phyloP scores from a whole-genome alignment of 2,329 filamentous ascomycete genomes.

The Pochonia chlamydosporia region DNA sequence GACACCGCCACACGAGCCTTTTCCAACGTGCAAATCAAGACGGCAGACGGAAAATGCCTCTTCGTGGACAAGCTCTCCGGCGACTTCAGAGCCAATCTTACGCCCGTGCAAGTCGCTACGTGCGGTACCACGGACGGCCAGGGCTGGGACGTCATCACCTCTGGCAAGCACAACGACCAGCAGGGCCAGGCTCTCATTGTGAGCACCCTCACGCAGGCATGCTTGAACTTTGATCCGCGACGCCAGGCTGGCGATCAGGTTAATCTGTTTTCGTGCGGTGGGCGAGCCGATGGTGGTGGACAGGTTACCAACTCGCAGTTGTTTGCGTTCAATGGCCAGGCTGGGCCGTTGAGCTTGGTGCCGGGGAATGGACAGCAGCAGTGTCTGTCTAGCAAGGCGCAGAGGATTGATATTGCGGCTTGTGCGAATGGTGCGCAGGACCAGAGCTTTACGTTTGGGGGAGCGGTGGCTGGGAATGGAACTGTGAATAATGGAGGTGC shows the following conservation, averaged over 20 bases:
- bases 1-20: slow-evolving; percentile 37
- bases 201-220: slow-evolving; percentile 52
- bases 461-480: background rate
- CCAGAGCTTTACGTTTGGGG: slow-evolving; percentile 5
- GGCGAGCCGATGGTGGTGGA: slow-evolving; percentile 48
- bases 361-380: slow-evolving; percentile 38
- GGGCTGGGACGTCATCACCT: slow-evolving; percentile 42
- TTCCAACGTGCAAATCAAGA: slow-evolving; percentile 38
- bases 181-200: slow-evolving; percentile 44
- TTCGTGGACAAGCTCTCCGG: slow-evolving; percentile 41
- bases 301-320: slow-evolving; percentile 45
- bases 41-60: slow-evolving; percentile 37
- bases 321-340: slow-evolving; percentile 38
- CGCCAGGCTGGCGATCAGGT: slow-evolving; percentile 35
- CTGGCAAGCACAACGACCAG: slow-evolving; percentile 45
- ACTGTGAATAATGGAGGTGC: background rate
- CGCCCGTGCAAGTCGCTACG: slow-evolving; percentile 37
- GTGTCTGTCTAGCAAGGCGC: slow-evolving; percentile 35
- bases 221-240: slow-evolving; percentile 46
- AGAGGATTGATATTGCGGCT: slow-evolving; percentile 20
- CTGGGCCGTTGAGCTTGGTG: slow-evolving; percentile 36
- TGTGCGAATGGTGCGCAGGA: background rate
- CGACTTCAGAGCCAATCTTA: slow-evolving; percentile 42
- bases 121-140: slow-evolving; percentile 37
- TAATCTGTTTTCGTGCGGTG: slow-evolving; percentile 52